Conservation (phyloP, 306 rosid genomes). For the Pachyrhizus erosus region DNA sequence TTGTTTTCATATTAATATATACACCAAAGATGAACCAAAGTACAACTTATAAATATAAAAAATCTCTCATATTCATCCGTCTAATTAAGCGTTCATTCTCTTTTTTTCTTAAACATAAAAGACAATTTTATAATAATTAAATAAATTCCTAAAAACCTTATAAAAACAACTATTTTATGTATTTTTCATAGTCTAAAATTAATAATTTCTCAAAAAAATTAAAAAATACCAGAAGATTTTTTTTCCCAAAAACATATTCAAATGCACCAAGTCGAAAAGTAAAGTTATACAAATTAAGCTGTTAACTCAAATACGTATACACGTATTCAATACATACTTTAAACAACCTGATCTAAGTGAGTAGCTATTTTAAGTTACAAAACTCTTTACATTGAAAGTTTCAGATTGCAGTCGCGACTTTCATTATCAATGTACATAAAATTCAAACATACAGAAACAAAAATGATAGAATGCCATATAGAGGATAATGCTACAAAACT, state of each 20-base stretch:
- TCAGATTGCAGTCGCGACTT: neutral
- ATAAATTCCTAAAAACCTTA: neutral
- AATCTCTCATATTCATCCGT: neutral
- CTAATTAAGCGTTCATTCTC: neutral
- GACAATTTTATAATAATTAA: neutral
- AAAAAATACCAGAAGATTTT: neutral
- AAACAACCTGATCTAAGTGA: neutral
- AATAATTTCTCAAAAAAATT: neutral
- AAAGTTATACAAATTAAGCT: neutral
- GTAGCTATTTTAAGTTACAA: slow-evolving; percentile 2
- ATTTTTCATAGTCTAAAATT: neutral
- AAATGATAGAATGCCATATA: neutral
- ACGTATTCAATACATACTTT: neutral
- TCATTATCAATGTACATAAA: slow-evolving; percentile 1
- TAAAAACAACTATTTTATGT: neutral
- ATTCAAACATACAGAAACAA: neutral
- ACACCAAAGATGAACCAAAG: neutral
- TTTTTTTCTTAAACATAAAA: neutral
- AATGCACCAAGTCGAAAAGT: neutral
- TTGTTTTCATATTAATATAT: neutral
- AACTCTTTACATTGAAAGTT: slow-evolving; percentile 8
- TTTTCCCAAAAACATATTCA: neutral
- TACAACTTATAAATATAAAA: neutral
- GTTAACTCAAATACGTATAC: neutral
- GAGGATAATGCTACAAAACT: neutral